Base-by-base conservation (phyloP, 257 asterid genomes). In the Fraxinus excelsior region DNA sequence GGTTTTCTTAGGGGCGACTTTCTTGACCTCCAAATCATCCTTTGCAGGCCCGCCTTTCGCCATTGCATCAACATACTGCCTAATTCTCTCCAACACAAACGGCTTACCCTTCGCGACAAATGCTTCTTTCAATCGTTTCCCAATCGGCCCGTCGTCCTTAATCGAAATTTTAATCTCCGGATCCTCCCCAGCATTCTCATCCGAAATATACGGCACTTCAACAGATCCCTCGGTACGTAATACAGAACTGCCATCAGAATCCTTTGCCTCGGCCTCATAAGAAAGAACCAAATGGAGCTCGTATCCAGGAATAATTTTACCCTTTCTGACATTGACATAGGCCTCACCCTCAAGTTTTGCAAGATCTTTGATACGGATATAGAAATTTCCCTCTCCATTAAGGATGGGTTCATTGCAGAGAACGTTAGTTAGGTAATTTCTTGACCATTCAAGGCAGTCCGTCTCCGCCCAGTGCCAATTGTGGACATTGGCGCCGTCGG, bases 381-480 rank as follows among this genome's bases (percentile, higher is more conserved):
- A 81, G 79, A 95, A 82, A 76, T 88, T 83, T 0, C 91, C 93
- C 67, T 91, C 96, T 70, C 99, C 99, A 67, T 91, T 81, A 78
- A 95, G 80, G 26, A 90, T 14, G 51, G 87, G 4, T 80, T 87
- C 80, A 80, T 83, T 71, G 79, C 85, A 78, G 19, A 93, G 94
- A 35, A 86, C 86, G 75, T 88, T 88, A 4, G 79, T 81, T 72
- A 94, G 88, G 81, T 84, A 88, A 69, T 79, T 85, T 51, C 90
- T 82, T 3, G 98, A 89, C 99, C 98, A 94, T 1, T 87, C 95
- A 40, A 94, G 87, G 79, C 98, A 94, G 70, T 92, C 78, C 29
- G 97, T 94, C 70, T 94, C 97, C 2, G 98, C 82, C 99, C 98
- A 94, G 87, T 94, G 99, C 99, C 97, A 94, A 75, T 94, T 91